These are phyloP conservation scores for Royoungia palumana DNA, from an alignment of 768 basidiomycete genomes.

Conservation along the genomic window DNA sequence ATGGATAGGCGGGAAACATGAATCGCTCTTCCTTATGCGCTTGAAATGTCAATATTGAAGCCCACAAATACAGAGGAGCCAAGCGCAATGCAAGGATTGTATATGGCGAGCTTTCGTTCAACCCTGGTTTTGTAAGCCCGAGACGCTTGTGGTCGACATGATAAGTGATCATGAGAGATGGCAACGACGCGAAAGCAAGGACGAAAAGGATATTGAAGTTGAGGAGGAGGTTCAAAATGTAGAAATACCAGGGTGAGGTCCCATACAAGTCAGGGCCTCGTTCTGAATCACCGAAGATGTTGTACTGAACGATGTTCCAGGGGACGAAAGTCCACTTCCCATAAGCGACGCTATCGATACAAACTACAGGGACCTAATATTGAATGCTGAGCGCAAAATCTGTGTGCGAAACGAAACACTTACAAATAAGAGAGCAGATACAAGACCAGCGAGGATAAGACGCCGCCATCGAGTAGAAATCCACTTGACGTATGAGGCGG, in stretches of 20 bases:
- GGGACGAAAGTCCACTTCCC: constrained; percentile 76
- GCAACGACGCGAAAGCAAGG: constrained; percentile 78
- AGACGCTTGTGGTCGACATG: constrained; percentile 73
- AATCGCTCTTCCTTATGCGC: constrained; percentile 99
- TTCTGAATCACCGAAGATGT: constrained; percentile 76
- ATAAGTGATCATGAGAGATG: constrained; percentile 72
- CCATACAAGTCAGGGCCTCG: constrained; percentile 94
- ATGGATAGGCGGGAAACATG: constrained; percentile 90
- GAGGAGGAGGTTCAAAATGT: constrained; percentile 82
- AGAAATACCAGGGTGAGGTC: constrained; percentile 83
- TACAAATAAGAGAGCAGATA: constrained; percentile 64
- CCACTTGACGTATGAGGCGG: constrained; percentile 50
- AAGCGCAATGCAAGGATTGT: constrained; percentile 72
- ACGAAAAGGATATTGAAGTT: constrained; percentile 91
- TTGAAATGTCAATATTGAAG: constrained; percentile 72
- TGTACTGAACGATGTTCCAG: constrained; percentile 93
- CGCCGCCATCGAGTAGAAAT: constrained; percentile 56
- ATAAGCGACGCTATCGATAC: constrained; percentile 84
- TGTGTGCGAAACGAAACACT: constrained; percentile 17
- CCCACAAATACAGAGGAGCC: constrained; percentile 92
- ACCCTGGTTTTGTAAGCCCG: constrained; percentile 46
- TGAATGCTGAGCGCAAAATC: background rate
- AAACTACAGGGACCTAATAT: constrained; percentile 76
- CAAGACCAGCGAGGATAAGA: constrained; percentile 49
- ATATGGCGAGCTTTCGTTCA: constrained; percentile 74